Base-by-base conservation (phyloP, 2,329 filamentous ascomycete species). In the Xylaria sp. region DNA sequence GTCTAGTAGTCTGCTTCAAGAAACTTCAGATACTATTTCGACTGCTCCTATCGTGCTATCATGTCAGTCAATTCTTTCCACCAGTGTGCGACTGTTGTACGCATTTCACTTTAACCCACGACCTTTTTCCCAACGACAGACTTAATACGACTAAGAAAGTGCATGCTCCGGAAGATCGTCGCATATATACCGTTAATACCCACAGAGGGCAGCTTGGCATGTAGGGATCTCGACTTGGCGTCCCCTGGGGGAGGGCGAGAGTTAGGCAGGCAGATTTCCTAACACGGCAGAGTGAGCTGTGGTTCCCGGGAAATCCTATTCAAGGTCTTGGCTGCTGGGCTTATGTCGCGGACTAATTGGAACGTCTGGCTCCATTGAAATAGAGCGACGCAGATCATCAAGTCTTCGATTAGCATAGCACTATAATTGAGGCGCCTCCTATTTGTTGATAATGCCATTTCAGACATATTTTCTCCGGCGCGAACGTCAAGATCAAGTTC, bases 191-290 rank as follows among this genome's bases (percentile, higher is more conserved):
- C 46, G 15, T 49, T 49, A 49, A 49, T 19, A 14, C 15, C 46
- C 28, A 49, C 46, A 28, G 46, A 35, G 46, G 14, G 25, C 6
- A n/a, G 15, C 46, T 49, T 49, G 28, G 46, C 46, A 11, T 49
- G 46, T 49, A 49, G 46, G 46, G 46, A 49, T 49, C 25, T 49
- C 11, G n/a, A 17, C 46, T 49, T 49, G 46, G 46, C 46, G 11
- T 49, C 25, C 46, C 28, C 3, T 4, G 2, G 25, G 23, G 2
- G 46, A 49, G 25, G 17, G 15, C 15, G 46, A 49, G 15, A 49
- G 8, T 3, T 9, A 33, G 25, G 46, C 19, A 33, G 25, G 25
- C 46, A 42, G n/a, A 35, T 49, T 49, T 49, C 46, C 46, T 35
- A 49, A 35, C 46, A 19, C 7, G 46, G 46, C 28, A 49, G 35